Percentiles rank a stretch among this genome's conserved stretches.
These are phyloP conservation scores for Cladosporium sp. DNA, from an alignment of 2,329 filamentous ascomycete genomes.

Conservation along the genomic window DNA sequence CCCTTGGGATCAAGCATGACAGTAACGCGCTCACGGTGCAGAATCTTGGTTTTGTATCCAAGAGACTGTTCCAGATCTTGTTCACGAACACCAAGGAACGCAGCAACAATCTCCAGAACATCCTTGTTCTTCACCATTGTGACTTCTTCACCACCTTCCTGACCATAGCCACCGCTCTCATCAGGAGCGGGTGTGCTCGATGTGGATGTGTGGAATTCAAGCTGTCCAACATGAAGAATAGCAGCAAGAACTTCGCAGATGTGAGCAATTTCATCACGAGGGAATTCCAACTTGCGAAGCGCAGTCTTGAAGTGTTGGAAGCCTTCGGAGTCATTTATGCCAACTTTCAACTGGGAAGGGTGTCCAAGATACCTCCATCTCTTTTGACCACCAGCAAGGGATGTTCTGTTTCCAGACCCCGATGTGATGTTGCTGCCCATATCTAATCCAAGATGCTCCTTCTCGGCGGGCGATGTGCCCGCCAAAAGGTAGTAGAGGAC, in stretches of 20 bases:
- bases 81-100: slow-evolving; percentile 85
- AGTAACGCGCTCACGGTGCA: slow-evolving; percentile 94
- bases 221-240: slow-evolving; percentile 95
- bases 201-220: slow-evolving; percentile 83
- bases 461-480: slow-evolving; percentile 86
- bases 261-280: slow-evolving; percentile 87
- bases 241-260: slow-evolving; percentile 91
- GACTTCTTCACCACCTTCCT: slow-evolving; percentile 81
- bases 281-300: slow-evolving; percentile 88
- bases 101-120: slow-evolving; percentile 76
- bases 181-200: slow-evolving; percentile 75
- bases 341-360: slow-evolving; percentile 92
- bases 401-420: slow-evolving; percentile 53
- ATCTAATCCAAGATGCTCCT: slow-evolving; percentile 72
- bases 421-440: slow-evolving; percentile 41
- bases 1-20: slow-evolving; percentile 94
- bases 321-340: slow-evolving; percentile 91
- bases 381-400: slow-evolving; percentile 58
- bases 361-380: slow-evolving; percentile 96
- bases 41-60: slow-evolving; percentile 94
- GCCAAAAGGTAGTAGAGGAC: slow-evolving; percentile 91
- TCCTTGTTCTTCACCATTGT: slow-evolving; percentile 94
- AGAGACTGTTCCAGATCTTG: slow-evolving; percentile 81
- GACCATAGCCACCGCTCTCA: slow-evolving; percentile 93
- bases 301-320: slow-evolving; percentile 98